Base-by-base conservation (phyloP, 2,329 filamentous ascomycete genomes). In the Alternaria panax region DNA sequence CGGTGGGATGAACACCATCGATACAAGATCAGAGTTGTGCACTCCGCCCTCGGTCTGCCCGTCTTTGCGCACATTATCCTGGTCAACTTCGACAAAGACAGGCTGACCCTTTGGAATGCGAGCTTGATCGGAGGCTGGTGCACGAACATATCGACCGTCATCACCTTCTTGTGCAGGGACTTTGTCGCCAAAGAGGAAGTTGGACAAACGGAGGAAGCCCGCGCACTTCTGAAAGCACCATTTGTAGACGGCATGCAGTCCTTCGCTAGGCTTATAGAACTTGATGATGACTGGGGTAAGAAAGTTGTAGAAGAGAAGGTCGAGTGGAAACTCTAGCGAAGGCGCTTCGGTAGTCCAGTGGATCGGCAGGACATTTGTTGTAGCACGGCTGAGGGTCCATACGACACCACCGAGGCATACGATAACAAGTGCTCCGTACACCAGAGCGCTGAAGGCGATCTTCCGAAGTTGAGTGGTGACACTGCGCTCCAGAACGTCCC, bases 161-260 rank as follows among this genome's bases (percentile, higher is more conserved):
- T 82, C 83, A 7, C 92, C 92, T 78, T 97, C 92, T 76, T 99
- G 94, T 61, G 97, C 92, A 22, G 87, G 82, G 27, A 85, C 85
- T 59, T 92, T 87, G 68, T 96, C 91, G 14, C 92, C 92, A 73
- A 99, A 98, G 41, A 99, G 86, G 76, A 99, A 99, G 81, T 93
- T 92, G 1, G 92, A 96, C 34, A 99, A 83, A 22, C 94, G 87
- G 52, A 99, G 82, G 40, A 84, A 81, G 51, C 92, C 86, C 12
- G 93, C 95, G 74, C 93, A 97, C 69, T 87, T 88, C 67, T 90
- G 89, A 80, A 99, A 97, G 92, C 95, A 99, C 94, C 94, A 98
- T 7, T 88, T 89, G 75, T 97, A 99, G 83, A 97, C 90, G 54
- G 85, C 83, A 68, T 96, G 91, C 3, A 99, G 82, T 0, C 88